Percentiles rank a stretch among this genome's conserved stretches.
phyloP scores from a whole-genome alignment of 2,329 filamentous ascomycete genomes.

The Verticillium zaregamsianum region DNA sequence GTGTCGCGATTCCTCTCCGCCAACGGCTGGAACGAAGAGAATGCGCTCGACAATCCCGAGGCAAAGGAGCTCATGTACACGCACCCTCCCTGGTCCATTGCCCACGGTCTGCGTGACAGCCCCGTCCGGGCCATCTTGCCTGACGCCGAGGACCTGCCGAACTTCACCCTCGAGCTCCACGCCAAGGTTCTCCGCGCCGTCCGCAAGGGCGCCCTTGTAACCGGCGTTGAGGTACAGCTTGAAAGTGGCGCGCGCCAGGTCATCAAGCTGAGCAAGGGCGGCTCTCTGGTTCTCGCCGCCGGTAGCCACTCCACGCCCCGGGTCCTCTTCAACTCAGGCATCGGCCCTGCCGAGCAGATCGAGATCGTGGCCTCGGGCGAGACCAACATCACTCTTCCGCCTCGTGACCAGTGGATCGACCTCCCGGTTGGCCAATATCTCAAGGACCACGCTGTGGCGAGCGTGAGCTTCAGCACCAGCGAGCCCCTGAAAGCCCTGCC shows the following conservation, averaged over 20 bases:
- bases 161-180: slow-evolving; percentile 26
- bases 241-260: slow-evolving; percentile 5
- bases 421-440: slow-evolving; percentile 38
- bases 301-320: slow-evolving; percentile 24
- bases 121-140: slow-evolving; percentile 31
- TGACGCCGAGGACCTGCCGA: slow-evolving; percentile 26
- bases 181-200: slow-evolving; percentile 15
- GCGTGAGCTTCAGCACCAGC: slow-evolving; percentile 24
- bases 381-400: slow-evolving; percentile 19
- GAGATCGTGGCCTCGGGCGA: slow-evolving; percentile 41
- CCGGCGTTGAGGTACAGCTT: slow-evolving; percentile 27
- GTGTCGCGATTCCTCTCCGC: slow-evolving; percentile 11
- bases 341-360: slow-evolving; percentile 47
- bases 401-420: slow-evolving; percentile 19
- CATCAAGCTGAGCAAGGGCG: slow-evolving; percentile 13
- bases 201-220: slow-evolving; percentile 23
- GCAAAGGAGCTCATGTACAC: slow-evolving; percentile 14
- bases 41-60: slow-evolving; percentile 12
- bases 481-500: slow-evolving; percentile 16
- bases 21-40: slow-evolving; percentile 13
- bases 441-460: slow-evolving; percentile 27
- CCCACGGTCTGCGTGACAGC: slow-evolving; percentile 13
- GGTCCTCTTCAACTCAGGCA: slow-evolving; percentile 52
- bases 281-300: slow-evolving; percentile 12
- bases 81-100: slow-evolving; percentile 15